A percentile compares a stretch with the other conserved stretches of the same genome.
phyloP scores from a whole-genome alignment of 768 basidiomycete species.

The Neoboletus brunneissimus region DNA sequence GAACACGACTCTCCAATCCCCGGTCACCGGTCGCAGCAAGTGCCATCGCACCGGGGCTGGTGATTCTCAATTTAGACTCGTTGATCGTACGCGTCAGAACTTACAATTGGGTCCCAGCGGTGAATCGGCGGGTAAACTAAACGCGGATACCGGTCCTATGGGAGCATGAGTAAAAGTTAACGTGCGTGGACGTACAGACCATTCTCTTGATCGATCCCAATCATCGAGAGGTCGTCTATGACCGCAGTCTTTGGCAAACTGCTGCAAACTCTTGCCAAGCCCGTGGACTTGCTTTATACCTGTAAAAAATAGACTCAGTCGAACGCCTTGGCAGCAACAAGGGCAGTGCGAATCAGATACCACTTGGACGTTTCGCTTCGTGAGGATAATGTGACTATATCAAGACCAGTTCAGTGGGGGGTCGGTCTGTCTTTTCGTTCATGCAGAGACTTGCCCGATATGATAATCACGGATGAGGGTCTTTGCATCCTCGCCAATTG shows the following conservation, averaged over 20 bases:
- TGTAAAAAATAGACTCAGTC: slow-evolving; percentile 21
- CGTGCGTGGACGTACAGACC: slow-evolving; percentile 35
- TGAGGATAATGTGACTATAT: slow-evolving; percentile 55
- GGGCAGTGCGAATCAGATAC: slow-evolving; percentile 31
- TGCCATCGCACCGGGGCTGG: slow-evolving; percentile 73
- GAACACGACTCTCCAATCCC: slow-evolving; percentile 45
- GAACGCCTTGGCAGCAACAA: neutral
- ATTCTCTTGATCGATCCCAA: slow-evolving; percentile 75
- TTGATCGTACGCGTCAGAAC: slow-evolving; percentile 21
- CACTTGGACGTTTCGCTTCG: slow-evolving; percentile 65
- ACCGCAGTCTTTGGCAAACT: slow-evolving; percentile 53
- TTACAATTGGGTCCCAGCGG: slow-evolving; percentile 66
- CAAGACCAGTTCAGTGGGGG: neutral
- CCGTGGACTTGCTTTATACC: slow-evolving; percentile 50
- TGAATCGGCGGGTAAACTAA: slow-evolving; percentile 35
- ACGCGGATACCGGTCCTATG: slow-evolving; percentile 67
- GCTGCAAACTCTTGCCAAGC: slow-evolving; percentile 51
- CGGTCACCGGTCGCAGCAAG: slow-evolving; percentile 52
- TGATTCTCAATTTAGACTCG: neutral
- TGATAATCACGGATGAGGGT: slow-evolving; percentile 60
- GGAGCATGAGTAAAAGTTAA: neutral
- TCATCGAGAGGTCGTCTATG: slow-evolving; percentile 56
- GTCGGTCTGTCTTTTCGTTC: too few species aligned
- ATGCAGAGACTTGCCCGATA: slow-evolving; percentile 42
- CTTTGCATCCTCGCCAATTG: slow-evolving; percentile 49